Base-by-base conservation (phyloP, 805 yeast species). In the Lachancea sp. region DNA sequence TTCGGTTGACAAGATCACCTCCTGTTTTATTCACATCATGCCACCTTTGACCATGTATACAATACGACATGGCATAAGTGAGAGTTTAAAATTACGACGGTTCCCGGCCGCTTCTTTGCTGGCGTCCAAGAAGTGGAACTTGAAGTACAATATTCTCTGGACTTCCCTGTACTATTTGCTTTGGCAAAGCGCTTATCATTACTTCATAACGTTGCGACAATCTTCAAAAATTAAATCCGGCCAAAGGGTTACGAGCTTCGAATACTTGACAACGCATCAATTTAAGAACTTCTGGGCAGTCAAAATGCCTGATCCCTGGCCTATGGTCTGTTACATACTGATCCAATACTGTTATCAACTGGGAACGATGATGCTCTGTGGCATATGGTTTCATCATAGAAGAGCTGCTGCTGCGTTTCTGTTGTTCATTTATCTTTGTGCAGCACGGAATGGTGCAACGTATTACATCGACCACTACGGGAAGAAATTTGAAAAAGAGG, bases 401-500 rank as follows among this genome's bases (percentile, higher is more conserved):
- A 63, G 65, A 32, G 74, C 84, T 2, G 85, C 92, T 19, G 75
- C 80, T 1, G 48, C 70, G 1, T 89, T 88, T 55, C 71, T 90
- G 47, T 63, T 76, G 2, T 70, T 74, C 37, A 85, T 90, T n/a
- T 88, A 89, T 51, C 60, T 79, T 34, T 72, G 77, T 59, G 94
- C 97, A 1, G 71, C 88, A 30, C 87, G 82, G 59, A 89, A 92
- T 50, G 98, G 98, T 21, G 98, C 97, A 2, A 86, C 95, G 0
- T 90, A 86, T 58, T 90, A 90, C 60, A 72, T 92, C 42, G 97
- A 90, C 54, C 81, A 82, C 37, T 92, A 88, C 63, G 97, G 97
- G 16, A 83, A 80, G 58, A 75, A 89, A 48, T 80, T 88, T 55
- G 95, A 88, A 55, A 85, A 82, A 53, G 96, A 92, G 59, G 88